Base-by-base conservation (phyloP, 1,139 yeast genomes). In the Sugiyamaella paludigena region DNA sequence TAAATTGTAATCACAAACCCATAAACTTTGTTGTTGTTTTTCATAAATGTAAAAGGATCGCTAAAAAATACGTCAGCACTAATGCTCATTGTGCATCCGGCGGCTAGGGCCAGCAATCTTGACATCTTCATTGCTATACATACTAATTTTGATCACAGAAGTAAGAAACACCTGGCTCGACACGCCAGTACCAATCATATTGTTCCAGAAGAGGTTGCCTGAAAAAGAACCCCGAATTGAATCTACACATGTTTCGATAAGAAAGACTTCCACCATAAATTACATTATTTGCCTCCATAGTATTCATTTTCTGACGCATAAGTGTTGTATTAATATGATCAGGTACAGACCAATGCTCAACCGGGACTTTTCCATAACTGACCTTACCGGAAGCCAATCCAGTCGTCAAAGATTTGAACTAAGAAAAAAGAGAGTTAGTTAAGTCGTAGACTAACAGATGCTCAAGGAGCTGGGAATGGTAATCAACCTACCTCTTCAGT, bases 141-240 rank as follows among this genome's bases (percentile, higher is more conserved):
- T 42, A 49, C 52, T 69, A 69, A 12, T 56, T 45, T 54, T 66
- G 68, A 56, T 89, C 96, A 67, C 97, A 89, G 64, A 73, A 86
- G 65, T 87, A 88, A 58, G 87, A 81, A 32, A 91, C 92, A 51
- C 83, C 81, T 0, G 98, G 98, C 65, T 91, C 98, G 2, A 91
- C 96, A 50, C 98, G 73, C 82, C 96, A 89, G 70, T 91, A 91
- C 78, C 87, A 91, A 53, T 87, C 88, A 61, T 84, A 82, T 47
- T 80, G 70, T 37, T 71, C 66, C 52, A 89, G 74, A 36, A 88
- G 68, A 34, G 81, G 79, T 59, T 89, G 95, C 53, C 82, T 77
- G 68, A 78, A 88, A 67, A 91, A 91, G 61, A 72, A 81, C 0
- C 96, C 96, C 1, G 94, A 83, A 61, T 89, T 85, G 69, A 83